These are phyloP conservation scores for Leucaena leucocephala DNA, from an alignment of 306 rosid genomes.

Conservation along the genomic window DNA sequence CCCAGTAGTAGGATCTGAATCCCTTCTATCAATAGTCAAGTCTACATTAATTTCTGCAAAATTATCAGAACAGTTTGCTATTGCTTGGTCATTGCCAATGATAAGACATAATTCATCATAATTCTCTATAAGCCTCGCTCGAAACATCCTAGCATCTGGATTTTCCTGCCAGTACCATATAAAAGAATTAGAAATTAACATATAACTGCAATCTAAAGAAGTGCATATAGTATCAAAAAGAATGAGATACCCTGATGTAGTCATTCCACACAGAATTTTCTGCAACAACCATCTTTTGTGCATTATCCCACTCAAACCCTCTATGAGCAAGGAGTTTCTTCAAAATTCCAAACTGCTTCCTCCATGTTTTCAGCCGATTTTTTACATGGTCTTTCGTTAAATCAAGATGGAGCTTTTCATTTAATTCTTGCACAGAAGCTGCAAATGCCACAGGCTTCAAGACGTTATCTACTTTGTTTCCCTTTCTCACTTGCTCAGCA, in stretches of 20 bases:
- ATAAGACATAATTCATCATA: conserved; percentile 54
- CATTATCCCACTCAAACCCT: conserved; percentile 61
- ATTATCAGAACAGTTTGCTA: conserved; percentile 44
- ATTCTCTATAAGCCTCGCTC: conserved; percentile 48
- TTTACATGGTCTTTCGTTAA: conserved; percentile 54
- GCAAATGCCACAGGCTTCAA: conserved; percentile 58
- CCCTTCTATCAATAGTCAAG: conserved; percentile 44
- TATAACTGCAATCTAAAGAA: conserved; percentile 3
- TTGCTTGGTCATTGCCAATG: conserved; percentile 50
- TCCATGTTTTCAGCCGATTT: conserved; percentile 65
- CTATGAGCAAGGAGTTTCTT: conserved; percentile 59
- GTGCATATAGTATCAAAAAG: conserved; percentile 21
- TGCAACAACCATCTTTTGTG: conserved; percentile 54
- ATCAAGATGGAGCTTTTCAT: conserved; percentile 46
- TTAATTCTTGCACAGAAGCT: conserved; percentile 50
- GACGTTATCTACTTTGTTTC: conserved; percentile 55
- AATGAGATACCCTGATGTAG: conserved; percentile 50
- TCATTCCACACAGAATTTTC: conserved; percentile 61
- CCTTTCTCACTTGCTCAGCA: conserved; percentile 52
- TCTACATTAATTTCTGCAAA: conserved; percentile 45
- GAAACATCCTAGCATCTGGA: conserved; percentile 54
- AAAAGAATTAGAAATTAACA: conserved; percentile 36
- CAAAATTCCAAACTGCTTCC: conserved; percentile 58
- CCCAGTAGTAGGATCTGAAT: conserved; percentile 36
- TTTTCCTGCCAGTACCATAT: conserved; percentile 45